A percentile compares a stretch with the other conserved stretches of the same genome.
Conservation (phyloP, 192 early-diverging fungal genomes). For the Coemansia sp. region DNA sequence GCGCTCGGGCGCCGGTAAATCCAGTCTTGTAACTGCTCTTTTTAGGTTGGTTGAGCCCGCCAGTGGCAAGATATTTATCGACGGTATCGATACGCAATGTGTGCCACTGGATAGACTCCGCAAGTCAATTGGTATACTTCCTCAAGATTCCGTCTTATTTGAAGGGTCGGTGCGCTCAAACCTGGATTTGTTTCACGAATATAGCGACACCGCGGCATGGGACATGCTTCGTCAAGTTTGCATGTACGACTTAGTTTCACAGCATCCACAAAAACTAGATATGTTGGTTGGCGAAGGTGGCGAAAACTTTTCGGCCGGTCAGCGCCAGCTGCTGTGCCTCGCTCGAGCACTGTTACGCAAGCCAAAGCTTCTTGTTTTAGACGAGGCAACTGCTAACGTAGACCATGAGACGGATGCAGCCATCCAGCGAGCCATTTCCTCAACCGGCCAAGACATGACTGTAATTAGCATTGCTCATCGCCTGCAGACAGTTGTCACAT, state of each 20-base stretch:
- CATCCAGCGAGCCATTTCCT: slow-evolving; percentile 68
- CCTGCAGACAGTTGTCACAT: slow-evolving; percentile 65
- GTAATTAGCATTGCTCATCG: slow-evolving; percentile 79
- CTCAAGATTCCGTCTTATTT: slow-evolving; percentile 75
- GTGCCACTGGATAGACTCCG: slow-evolving; percentile 63
- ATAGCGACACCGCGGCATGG: slow-evolving; percentile 74
- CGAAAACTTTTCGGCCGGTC: slow-evolving; percentile 70
- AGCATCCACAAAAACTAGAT: slow-evolving; percentile 46
- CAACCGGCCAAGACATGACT: slow-evolving; percentile 19
- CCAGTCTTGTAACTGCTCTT: slow-evolving; percentile 62
- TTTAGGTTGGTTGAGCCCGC: slow-evolving; percentile 74
- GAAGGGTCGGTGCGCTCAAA: slow-evolving; percentile 70
- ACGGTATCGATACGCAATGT: slow-evolving; percentile 61
- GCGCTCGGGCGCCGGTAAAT: slow-evolving; percentile 79
- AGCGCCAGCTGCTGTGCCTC: slow-evolving; percentile 69
- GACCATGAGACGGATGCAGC: slow-evolving; percentile 63
- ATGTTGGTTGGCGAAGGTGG: slow-evolving; percentile 57
- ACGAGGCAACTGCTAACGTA: slow-evolving; percentile 73
- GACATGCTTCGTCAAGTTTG: slow-evolving; percentile 55
- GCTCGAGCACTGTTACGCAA: slow-evolving; percentile 65
- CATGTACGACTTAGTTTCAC: slow-evolving; percentile 22
- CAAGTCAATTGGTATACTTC: slow-evolving; percentile 62
- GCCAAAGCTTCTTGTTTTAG: slow-evolving; percentile 74
- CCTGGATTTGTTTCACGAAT: slow-evolving; percentile 63
- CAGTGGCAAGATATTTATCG: slow-evolving; percentile 60